These are phyloP conservation scores for Lophium mytilinum DNA, from an alignment of 495 filamentous ascomycete species.

Conservation along the genomic window DNA sequence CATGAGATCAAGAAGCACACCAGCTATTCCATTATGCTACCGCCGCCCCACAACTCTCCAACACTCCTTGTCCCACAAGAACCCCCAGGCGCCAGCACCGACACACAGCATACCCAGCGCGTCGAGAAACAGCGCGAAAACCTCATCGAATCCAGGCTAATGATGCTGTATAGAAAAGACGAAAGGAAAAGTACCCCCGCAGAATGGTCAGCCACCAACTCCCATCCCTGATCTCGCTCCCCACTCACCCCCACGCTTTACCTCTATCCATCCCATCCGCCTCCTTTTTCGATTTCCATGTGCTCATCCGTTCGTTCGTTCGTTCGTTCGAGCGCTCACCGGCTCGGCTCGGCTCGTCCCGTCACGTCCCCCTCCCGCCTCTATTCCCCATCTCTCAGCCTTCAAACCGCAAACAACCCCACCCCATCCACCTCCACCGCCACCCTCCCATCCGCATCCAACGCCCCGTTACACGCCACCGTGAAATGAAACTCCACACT, in stretches of 20 bases:
- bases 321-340: no score
- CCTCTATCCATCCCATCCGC: background rate
- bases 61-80: no score
- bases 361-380: background rate
- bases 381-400: background rate
- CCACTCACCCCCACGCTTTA: background rate
- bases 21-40: no score
- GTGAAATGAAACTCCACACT: constrained; percentile 9
- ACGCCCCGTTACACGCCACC: constrained; percentile 1
- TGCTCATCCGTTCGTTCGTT: no score
- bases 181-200: background rate
- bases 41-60: no score
- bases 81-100: no score
- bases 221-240: background rate
- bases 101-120: background rate
- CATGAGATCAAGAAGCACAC: no score
- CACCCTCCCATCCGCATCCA: background rate
- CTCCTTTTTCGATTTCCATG: no score
- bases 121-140: background rate
- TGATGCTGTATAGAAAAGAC: background rate
- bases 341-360: background rate
- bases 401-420: background rate
- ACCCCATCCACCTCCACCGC: background rate
- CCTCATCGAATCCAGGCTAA: background rate
- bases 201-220: no score